Evolutionary conservation across 805 yeast species (phyloP), one percentile per base, ranked within the genome.

Genomic region (Lachancea nothofagi): DNA sequence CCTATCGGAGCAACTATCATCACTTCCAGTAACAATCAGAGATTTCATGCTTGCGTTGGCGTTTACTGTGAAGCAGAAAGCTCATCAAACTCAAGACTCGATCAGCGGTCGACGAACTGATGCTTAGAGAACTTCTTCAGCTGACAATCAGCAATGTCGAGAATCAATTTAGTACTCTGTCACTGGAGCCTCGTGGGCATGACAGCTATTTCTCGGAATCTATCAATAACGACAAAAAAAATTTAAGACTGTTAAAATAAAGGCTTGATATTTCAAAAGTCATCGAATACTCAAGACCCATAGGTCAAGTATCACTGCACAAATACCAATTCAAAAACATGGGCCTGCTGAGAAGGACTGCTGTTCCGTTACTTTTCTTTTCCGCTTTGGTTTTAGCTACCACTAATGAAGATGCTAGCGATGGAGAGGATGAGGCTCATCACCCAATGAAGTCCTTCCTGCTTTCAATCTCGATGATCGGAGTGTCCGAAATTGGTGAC

Each of bases 401-500:
- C 23, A 13, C 21, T 29, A 18, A 23, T 10, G 26, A 26, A 13
- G 34, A 33, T 2, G 30, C 25, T 21, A 43, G 33, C 13, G 33
- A 26, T 10, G 38, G 36, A n/a, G 2, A 47, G 38, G 29, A 46
- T 29, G 21, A 13, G 10, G 21, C 46, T 15, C 38, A 34, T 21
- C 40, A 26, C 35, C 50, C 62, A 7, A 28, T 43, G 26, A 48
- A 50, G 17, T 74, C 94, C 3, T 82, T 93, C 50, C 52, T 84
- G 43, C 77, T 90, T 80, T 77, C 97, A 1, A 67, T 80, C 24
- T 76, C 90, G 12, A 93, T 93, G 98, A 93, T 93, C 55, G 66
- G 85, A 23, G 84, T 88, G n/a, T 84, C 95, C 21, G 99, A 93
- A 63, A 82, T 93, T 43, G 98, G 98, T 44, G 99, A 93, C 62